Base-by-base conservation (phyloP, 352 stramenopile species). In the Thraustochytrium sp. region DNA sequence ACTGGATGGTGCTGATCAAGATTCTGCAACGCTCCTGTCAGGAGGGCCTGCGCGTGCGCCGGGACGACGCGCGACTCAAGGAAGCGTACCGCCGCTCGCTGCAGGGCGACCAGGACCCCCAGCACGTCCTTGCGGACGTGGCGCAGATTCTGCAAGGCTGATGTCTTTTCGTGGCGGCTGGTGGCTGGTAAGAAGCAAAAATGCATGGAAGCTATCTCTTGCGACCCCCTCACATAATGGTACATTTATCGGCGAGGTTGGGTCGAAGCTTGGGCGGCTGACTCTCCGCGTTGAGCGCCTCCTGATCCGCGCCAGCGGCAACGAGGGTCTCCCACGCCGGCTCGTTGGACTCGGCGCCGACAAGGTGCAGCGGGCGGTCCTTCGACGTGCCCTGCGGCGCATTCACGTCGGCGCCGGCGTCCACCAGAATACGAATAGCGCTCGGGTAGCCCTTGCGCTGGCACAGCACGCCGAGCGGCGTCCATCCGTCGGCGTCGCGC, bases 221-320 rank as follows among this genome's bases (percentile, higher is more conserved):
- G n/a, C n/a, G n/a, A n/a, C n/a, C n/a, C n/a, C n/a, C n/a, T 36
- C 64, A 77, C 65, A 77, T 77, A 26, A 77, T 62, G 40, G 26
- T 37, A 75, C 68, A 80, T 44, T 80, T 80, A 34, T 80, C 68
- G 13, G 48, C 68, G 44, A 80, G 42, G 26, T 80, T 80, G 37
- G 68, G 68, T n/a, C 46, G 5, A 4, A 80, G 68, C 68, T 80
- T 80, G 76, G 68, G 68, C 8, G 68, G 68, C 29, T 80, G 63
- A 16, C 68, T 44, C 13, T 61, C 68, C 1, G 31, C 4, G 53
- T 80, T 38, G 18, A 44, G 23, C 13, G 31, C 40, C 9, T 44
- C 26, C 37, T 61, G 21, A 31, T 80, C 68, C 18, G 68, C 68
- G n/a, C 68, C 68, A 21, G 63, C 26, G 16, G 46, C 46, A 5